These are phyloP conservation scores for Globomyces sp. DNA, from an alignment of 371 early-diverging fungal genomes.

Conservation along the genomic window DNA sequence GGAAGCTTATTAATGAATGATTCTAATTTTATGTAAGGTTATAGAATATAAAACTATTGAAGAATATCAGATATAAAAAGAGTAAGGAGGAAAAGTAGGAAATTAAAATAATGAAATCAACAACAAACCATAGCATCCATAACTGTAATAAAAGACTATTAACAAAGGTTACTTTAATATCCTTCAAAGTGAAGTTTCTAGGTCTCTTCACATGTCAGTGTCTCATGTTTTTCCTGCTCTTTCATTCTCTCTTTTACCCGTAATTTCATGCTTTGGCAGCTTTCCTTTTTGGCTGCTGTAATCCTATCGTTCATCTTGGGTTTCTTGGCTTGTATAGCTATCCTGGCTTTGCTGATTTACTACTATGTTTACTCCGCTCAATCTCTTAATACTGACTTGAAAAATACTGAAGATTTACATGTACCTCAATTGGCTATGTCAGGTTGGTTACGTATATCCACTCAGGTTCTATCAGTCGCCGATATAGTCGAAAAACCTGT, in stretches of 20 bases:
- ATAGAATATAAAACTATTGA: too few relatives aligned
- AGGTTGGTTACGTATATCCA: constrained; percentile 39
- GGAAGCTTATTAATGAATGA: too few relatives aligned
- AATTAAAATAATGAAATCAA: too few relatives aligned
- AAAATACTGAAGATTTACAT: not conserved
- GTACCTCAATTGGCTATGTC: constrained; percentile 26
- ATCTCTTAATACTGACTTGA: not conserved
- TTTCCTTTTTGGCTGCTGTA: not conserved
- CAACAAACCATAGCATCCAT: too few relatives aligned
- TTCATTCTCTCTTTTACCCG: not conserved
- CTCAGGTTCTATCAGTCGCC: constrained; percentile 13
- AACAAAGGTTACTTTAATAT: not conserved
- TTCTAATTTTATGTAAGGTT: too few relatives aligned
- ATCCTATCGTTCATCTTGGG: not conserved
- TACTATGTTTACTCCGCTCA: not conserved
- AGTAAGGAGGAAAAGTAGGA: too few relatives aligned
- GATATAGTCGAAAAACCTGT: constrained; percentile 26
- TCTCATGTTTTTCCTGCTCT: not conserved
- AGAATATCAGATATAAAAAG: too few relatives aligned
- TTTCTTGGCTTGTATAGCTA: not conserved
- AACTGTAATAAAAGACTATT: too few relatives aligned
- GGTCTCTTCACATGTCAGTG: not conserved
- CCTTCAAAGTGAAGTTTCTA: not conserved
- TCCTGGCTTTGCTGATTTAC: not conserved
- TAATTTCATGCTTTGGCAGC: not conserved